Conservation (phyloP, 306 rosid genomes). For the Glycine soja region DNA sequence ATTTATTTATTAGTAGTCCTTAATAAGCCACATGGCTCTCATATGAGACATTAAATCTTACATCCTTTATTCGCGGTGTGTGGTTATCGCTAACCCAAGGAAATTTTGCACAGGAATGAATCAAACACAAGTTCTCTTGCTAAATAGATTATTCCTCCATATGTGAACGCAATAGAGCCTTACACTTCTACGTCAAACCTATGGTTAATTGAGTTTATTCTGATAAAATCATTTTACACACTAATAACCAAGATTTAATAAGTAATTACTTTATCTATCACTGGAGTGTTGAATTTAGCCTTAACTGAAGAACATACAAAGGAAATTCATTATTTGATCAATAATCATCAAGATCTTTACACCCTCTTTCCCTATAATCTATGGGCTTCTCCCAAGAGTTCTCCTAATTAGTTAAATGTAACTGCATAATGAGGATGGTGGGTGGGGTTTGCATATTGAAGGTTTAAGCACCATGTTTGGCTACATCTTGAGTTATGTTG, state of each 20-base stretch:
- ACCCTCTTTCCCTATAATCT: slow-evolving; percentile 12
- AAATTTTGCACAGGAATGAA: no score
- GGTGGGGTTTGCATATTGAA: slow-evolving; percentile 90
- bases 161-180: no score
- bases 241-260: slow-evolving; percentile 34
- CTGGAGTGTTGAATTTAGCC: slow-evolving; percentile 75
- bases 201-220: no score
- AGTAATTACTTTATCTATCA: slow-evolving; percentile 67
- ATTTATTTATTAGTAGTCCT: no score
- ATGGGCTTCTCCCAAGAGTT: background rate
- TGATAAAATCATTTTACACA: no score
- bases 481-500: slow-evolving; percentile 66
- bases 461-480: slow-evolving; percentile 97
- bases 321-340: slow-evolving; percentile 76
- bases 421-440: slow-evolving; percentile 87
- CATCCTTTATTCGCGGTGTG: no score
- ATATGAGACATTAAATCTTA: no score
- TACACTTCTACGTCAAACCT: no score
- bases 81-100: no score
- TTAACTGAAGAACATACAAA: slow-evolving; percentile 74
- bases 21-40: no score
- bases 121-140: no score
- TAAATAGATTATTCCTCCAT: no score
- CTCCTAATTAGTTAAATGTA: slow-evolving; percentile 32
- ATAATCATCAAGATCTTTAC: slow-evolving; percentile 70